Percentiles rank a stretch among this genome's conserved stretches.
phyloP scores from a whole-genome alignment of 2,329 filamentous ascomycete genomes.

The Claviceps arundinis region DNA sequence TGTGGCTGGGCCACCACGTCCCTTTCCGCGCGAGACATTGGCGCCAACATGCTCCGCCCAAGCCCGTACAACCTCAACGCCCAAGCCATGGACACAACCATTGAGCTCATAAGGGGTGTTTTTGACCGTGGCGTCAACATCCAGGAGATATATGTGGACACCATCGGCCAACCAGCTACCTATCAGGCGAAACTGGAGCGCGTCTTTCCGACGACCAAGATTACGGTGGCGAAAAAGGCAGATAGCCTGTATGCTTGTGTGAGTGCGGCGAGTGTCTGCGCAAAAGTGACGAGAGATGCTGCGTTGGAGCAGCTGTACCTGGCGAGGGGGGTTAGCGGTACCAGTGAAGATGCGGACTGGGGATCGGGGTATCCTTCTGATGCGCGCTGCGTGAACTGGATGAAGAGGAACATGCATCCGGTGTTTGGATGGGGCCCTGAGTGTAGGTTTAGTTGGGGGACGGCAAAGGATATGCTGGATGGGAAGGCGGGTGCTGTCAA shows the following conservation, averaged over 20 bases:
- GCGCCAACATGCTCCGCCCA: slow-evolving; percentile 60
- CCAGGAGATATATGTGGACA: slow-evolving; percentile 87
- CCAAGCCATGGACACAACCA: slow-evolving; percentile 86
- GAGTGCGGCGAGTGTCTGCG: slow-evolving; percentile 84
- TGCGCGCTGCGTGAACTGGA: slow-evolving; percentile 64
- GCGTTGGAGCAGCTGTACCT: slow-evolving; percentile 71
- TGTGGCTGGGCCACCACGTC: slow-evolving; percentile 78
- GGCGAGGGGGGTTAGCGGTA: slow-evolving; percentile 17
- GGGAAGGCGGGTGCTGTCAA: slow-evolving; percentile 52
- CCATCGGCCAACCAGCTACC: slow-evolving; percentile 66
- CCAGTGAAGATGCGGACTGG: slow-evolving; percentile 42
- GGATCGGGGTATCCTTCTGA: slow-evolving; percentile 93
- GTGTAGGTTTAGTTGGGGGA: slow-evolving; percentile 92
- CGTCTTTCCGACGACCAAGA: slow-evolving; percentile 63
- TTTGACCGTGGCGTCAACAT: slow-evolving; percentile 69
- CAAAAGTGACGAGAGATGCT: slow-evolving; percentile 88
- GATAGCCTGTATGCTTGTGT: slow-evolving; percentile 88
- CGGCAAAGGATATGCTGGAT: slow-evolving; percentile 85
- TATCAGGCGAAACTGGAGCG: slow-evolving; percentile 79
- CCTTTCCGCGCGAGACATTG: slow-evolving; percentile 75
- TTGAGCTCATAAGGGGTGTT: slow-evolving; percentile 66
- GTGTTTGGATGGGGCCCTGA: slow-evolving; percentile 92
- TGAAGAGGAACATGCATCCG: slow-evolving; percentile 78
- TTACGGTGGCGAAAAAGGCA: slow-evolving; percentile 80
- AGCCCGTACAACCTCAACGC: slow-evolving; percentile 80